Percentiles rank a stretch among this genome's conserved stretches.
Conservation (phyloP, 176 grass and related monocot genomes). For the Carex cristatella region DNA sequence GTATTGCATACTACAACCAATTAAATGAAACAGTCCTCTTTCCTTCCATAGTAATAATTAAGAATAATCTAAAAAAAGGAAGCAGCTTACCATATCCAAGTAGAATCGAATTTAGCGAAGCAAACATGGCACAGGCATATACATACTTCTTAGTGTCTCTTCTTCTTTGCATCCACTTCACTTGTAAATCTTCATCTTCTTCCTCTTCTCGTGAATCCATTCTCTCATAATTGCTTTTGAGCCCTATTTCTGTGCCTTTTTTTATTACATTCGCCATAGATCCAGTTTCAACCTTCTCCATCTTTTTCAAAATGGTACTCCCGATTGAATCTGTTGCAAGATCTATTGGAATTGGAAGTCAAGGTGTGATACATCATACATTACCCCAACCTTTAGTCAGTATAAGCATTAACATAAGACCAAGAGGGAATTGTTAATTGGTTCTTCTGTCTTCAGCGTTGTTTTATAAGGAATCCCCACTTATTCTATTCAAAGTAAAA, state of each 20-base stretch:
- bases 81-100: constrained; percentile 65
- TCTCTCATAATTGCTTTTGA: constrained; percentile 40
- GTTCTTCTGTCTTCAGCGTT: neutral
- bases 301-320: neutral
- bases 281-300: constrained; percentile 33
- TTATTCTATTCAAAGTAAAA: neutral
- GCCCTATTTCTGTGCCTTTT: constrained; percentile 16
- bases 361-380: neutral
- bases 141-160: constrained; percentile 40
- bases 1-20: neutral
- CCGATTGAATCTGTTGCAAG: neutral
- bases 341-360: neutral
- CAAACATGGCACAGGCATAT: constrained; percentile 64
- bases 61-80: neutral
- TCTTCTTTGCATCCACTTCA: constrained; percentile 33
- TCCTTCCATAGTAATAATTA: neutral
- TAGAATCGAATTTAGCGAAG: constrained; percentile 69
- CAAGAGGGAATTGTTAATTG: neutral
- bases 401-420: neutral
- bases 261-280: neutral
- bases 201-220: constrained; percentile 37
- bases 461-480: neutral
- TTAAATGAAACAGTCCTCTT: neutral
- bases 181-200: constrained; percentile 30
- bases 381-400: neutral